Percentiles rank a stretch among this genome's conserved stretches.
Evolutionary conservation across 345 rosid species (phyloP).

Genomic region (Rhodamnia rubescens): DNA sequence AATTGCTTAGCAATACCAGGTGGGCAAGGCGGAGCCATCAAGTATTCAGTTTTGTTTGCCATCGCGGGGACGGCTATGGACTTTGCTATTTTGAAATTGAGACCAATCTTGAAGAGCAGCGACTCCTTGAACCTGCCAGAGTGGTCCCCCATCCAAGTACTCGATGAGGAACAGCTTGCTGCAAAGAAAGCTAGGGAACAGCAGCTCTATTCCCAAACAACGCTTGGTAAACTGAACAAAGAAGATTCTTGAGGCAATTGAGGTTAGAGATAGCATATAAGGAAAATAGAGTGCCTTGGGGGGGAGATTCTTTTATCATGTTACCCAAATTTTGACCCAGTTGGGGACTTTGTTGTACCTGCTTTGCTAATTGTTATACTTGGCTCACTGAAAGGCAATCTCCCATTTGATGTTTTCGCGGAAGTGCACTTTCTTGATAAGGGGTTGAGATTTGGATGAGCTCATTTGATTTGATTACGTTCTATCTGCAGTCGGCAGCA

Average conservation of each 20-base stretch:
- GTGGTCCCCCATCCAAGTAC: slow-evolving; percentile 80
- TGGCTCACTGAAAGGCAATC: not conserved
- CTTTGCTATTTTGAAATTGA: slow-evolving; percentile 38
- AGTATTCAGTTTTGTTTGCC: slow-evolving; percentile 63
- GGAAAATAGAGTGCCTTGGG: not conserved
- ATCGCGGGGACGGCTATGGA: slow-evolving; percentile 48
- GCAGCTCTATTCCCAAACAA: slow-evolving; percentile 26
- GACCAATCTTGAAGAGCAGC: slow-evolving; percentile 20
- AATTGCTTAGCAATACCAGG: slow-evolving; percentile 26
- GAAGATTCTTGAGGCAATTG: slow-evolving; percentile 40
- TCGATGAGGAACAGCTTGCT: slow-evolving; percentile 71
- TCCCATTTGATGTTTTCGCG: not conserved
- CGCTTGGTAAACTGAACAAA: slow-evolving; percentile 40
- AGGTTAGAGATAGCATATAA: not conserved
- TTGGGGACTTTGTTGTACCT: not conserved
- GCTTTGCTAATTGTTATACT: not conserved
- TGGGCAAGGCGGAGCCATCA: slow-evolving; percentile 64
- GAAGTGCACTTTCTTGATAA: not conserved
- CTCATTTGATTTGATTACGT: not conserved
- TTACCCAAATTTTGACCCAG: not conserved
- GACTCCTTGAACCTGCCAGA: slow-evolving; percentile 54
- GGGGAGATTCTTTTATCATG: not conserved
- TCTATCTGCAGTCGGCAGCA: not conserved
- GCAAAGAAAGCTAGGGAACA: slow-evolving; percentile 62
- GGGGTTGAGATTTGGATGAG: not conserved